These are phyloP conservation scores for Bacidia gigantensis DNA, from an alignment of 495 filamentous ascomycete genomes.

Conservation along the genomic window DNA sequence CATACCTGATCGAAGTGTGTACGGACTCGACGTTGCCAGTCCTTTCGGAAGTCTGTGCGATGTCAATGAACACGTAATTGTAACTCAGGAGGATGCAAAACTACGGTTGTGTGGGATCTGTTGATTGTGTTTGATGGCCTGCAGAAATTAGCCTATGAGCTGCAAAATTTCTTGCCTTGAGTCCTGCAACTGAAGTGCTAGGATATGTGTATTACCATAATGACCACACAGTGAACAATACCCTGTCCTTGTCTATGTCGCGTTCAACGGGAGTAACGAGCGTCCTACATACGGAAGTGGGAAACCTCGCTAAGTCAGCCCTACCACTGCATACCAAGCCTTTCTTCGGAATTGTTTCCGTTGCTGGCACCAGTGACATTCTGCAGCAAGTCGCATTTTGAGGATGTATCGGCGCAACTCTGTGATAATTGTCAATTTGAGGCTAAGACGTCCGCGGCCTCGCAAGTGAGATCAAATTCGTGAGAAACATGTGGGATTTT, in stretches of 20 bases:
- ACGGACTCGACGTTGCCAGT: slow-evolving; percentile 97
- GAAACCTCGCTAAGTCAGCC: slow-evolving; percentile 1
- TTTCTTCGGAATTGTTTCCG: neutral
- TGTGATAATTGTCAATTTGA: too few species aligned
- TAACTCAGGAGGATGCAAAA: slow-evolving; percentile 20
- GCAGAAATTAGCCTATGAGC: slow-evolving; percentile 20
- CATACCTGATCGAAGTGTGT: slow-evolving; percentile 98
- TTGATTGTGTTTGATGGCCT: slow-evolving; percentile 99
- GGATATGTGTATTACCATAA: neutral
- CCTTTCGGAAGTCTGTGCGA: slow-evolving; percentile 90
- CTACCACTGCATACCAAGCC: too few species aligned
- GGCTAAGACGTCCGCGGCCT: too few species aligned
- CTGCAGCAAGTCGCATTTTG: too few species aligned
- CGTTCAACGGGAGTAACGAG: neutral
- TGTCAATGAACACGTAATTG: slow-evolving; percentile 7
- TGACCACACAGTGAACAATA: neutral
- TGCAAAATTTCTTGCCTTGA: too few species aligned
- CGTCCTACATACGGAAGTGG: neutral
- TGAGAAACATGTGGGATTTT: too few species aligned
- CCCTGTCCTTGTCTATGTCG: neutral
- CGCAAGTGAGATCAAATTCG: too few species aligned
- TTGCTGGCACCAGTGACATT: too few species aligned
- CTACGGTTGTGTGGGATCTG: slow-evolving; percentile 94
- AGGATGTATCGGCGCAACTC: too few species aligned
- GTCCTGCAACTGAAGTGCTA: too few species aligned